phyloP scores from a whole-genome alignment of 805 yeast species.

The Kregervanrija fluxuum region DNA sequence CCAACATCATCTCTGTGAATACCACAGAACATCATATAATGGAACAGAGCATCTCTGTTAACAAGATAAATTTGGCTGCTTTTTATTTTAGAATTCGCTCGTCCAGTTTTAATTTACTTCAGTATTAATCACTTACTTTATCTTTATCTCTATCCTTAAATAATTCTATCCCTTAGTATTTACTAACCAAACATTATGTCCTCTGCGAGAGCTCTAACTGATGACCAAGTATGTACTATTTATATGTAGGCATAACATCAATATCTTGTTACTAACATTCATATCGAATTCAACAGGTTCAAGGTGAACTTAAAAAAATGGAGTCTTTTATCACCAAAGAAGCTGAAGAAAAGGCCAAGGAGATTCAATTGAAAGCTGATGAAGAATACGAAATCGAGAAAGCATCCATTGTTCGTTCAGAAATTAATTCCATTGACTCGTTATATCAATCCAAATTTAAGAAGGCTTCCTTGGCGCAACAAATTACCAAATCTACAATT shows the following conservation, averaged over 20 bases:
- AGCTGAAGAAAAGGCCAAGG: conserved; percentile 98
- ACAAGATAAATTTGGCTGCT: too few relatives aligned
- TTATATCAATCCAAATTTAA: conserved; percentile 75
- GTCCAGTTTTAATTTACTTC: too few relatives aligned
- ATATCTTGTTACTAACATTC: not conserved
- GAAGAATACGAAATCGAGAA: conserved; percentile 98
- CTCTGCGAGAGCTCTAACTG: conserved; percentile 34
- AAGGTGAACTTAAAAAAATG: conserved; percentile 94
- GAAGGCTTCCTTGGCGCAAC: conserved; percentile 89
- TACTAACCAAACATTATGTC: conserved; percentile 17
- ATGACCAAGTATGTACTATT: conserved; percentile 37
- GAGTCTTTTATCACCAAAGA: conserved; percentile 98
- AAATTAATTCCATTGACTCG: conserved; percentile 80
- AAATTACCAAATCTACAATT: conserved; percentile 90
- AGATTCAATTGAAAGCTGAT: conserved; percentile 90
- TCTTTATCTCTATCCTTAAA: too few relatives aligned
- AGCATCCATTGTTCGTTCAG: conserved; percentile 89
- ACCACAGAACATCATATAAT: too few relatives aligned
- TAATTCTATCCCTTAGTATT: not conserved
- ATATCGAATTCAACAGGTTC: conserved; percentile 47
- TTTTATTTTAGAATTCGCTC: too few relatives aligned
- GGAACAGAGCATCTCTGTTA: too few relatives aligned
- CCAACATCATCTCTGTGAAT: too few relatives aligned
- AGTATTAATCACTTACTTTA: too few relatives aligned
- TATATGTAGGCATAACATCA: not conserved